Evolutionary conservation across 106 monocot species (phyloP), one percentile per base, ranked within the genome.

Genomic region (Platanthera zijinensis): DNA sequence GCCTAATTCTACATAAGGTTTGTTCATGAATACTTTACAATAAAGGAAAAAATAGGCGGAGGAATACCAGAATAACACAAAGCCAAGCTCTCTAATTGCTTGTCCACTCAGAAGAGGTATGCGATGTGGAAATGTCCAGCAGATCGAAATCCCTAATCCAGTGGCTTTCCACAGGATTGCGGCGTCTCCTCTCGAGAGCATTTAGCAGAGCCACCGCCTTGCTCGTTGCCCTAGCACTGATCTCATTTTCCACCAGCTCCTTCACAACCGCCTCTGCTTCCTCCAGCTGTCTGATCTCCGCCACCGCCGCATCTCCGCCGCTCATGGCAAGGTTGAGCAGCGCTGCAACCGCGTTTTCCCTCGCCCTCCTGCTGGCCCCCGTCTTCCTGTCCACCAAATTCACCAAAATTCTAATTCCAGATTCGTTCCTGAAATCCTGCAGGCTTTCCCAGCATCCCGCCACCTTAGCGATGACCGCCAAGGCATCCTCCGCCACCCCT

Each of bases 391-490:
- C 95, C 74, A 89, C 73, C 75, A 95, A 64, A 48, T 89, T 87
- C 61, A 88, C 84, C 56, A 95, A 76, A 8, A 89, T 61, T 73
- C 79, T 48, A 17, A 92, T 81, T n/a, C 95, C 92, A 5, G 80
- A 79, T 50, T 82, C 87, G 78, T 52, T 30, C 67, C 81, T 25
- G 57, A 95, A 86, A 28, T 81, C 92, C 8, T 86, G 84, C 9
- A 92, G 68, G 80, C 95, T 89, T 87, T 92, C 95, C 21, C 28
- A 71, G 69, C 91, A 91, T 51, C 95, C 95, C 15, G 95, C 95
- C 21, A 95, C 82, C 87, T 92, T 91, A 49, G 91, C 83, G 3
- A 95, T 68, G 75, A 95, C 95, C 51, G 91, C 91, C 63, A 87
- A 86, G 32, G 84, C 78, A 76, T 95, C 95, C 84, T 95, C 95